phyloP scores from a whole-genome alignment of 164 flowering plant genomes.

The Tetracentron sinense region DNA sequence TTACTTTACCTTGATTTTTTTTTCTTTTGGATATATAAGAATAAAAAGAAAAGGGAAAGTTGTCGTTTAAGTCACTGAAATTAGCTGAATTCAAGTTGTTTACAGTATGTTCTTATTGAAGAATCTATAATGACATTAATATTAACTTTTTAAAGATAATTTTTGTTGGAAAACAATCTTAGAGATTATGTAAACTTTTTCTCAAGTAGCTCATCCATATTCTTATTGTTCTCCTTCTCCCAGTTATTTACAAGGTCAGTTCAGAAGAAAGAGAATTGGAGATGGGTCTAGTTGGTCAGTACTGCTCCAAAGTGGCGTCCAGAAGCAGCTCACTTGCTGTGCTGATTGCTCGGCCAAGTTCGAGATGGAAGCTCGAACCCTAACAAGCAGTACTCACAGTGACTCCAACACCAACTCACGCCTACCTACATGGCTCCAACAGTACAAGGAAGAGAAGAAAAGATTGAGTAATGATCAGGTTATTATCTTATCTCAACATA shows the following conservation, averaged over 20 bases:
- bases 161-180: too few species aligned
- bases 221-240: neutral
- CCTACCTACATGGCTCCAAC: slow-evolving; percentile 90
- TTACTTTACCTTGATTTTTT: too few species aligned
- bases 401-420: slow-evolving; percentile 41
- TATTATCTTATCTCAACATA: slow-evolving; percentile 12
- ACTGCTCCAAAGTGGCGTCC: slow-evolving; percentile 26
- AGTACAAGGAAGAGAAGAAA: slow-evolving; percentile 56
- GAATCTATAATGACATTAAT: too few species aligned
- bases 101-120: neutral
- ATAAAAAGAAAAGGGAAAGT: too few species aligned
- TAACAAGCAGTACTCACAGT: slow-evolving; percentile 29
- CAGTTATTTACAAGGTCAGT: slow-evolving; percentile 41
- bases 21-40: too few species aligned
- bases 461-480: slow-evolving; percentile 49
- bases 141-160: too few species aligned
- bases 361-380: slow-evolving; percentile 42
- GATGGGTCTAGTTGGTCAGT: slow-evolving; percentile 34
- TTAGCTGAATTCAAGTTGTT: neutral
- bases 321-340: slow-evolving; percentile 50
- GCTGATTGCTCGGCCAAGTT: slow-evolving; percentile 50
- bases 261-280: slow-evolving; percentile 36
- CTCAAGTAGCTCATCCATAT: neutral
- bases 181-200: too few species aligned
- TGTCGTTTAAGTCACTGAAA: too few species aligned